phyloP scores from a whole-genome alignment of 2,329 filamentous ascomycete species.

The Sporothrix dimorphospora region DNA sequence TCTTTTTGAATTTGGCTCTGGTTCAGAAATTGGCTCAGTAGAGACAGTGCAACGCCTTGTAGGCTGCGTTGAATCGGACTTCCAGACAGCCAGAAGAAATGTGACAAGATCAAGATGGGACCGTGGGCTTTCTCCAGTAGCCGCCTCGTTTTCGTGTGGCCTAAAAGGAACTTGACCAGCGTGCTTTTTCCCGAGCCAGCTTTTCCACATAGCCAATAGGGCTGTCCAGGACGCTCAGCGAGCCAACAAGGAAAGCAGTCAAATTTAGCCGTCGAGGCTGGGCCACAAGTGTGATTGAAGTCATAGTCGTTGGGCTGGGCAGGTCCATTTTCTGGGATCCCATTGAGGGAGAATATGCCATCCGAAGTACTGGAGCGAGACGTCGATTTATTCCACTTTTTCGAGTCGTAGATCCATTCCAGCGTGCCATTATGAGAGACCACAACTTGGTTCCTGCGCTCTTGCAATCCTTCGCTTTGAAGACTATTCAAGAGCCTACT shows the following conservation, averaged over 20 bases:
- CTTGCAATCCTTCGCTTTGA: background rate
- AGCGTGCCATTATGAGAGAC: background rate
- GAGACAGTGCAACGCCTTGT: background rate
- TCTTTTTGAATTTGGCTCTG: background rate
- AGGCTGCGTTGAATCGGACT: slow-evolving; percentile 4
- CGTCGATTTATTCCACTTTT: background rate
- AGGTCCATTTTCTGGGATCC: background rate
- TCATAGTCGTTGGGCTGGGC: background rate
- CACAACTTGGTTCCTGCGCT: background rate
- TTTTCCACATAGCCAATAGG: slow-evolving; percentile 14
- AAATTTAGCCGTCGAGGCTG: background rate
- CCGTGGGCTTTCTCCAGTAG: background rate
- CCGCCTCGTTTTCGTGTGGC: background rate
- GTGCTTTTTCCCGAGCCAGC: slow-evolving; percentile 19
- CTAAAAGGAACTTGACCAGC: background rate
- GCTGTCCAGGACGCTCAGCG: background rate
- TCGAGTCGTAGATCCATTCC: slow-evolving; percentile 16
- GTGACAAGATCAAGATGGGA: background rate
- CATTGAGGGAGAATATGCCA: background rate
- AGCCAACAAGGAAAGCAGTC: slow-evolving; percentile 17
- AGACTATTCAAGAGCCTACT: background rate
- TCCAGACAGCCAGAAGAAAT: slow-evolving; percentile 20
- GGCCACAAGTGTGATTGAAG: background rate
- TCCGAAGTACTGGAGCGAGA: background rate
- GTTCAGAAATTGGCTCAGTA: background rate